A percentile compares a stretch with the other conserved stretches of the same genome.
Conservation (phyloP, 495 filamentous ascomycete genomes). For the Aspergillus sparsus region DNA sequence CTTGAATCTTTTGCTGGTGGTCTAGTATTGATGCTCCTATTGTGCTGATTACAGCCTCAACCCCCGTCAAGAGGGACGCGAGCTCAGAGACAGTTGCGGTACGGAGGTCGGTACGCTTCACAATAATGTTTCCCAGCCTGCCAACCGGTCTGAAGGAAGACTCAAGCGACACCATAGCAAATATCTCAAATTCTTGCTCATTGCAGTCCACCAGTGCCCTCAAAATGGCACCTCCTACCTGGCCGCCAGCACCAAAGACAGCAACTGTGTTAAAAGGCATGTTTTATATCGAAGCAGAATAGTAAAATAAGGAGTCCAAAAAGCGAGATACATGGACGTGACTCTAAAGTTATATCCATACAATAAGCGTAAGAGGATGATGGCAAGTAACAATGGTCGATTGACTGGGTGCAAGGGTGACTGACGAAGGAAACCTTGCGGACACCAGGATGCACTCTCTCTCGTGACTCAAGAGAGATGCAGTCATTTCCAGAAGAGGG, state of each 20-base stretch:
- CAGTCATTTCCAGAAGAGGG: too few relatives aligned
- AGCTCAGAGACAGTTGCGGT: not conserved
- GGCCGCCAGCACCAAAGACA: not conserved
- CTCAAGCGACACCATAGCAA: not conserved
- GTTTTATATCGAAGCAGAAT: not conserved
- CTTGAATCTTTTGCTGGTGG: slow-evolving; percentile 5
- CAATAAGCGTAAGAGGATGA: too few relatives aligned
- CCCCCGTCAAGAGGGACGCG: not conserved
- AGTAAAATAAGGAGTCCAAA: not conserved
- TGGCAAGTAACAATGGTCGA: too few relatives aligned
- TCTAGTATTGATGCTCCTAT: slow-evolving; percentile 2
- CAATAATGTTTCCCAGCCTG: not conserved
- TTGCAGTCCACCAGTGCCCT: not conserved
- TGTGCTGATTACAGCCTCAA: slow-evolving; percentile 10
- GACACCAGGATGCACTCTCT: too few relatives aligned
- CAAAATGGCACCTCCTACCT: not conserved
- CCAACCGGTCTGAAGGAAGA: not conserved
- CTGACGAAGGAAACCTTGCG: too few relatives aligned
- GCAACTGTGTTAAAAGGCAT: not conserved
- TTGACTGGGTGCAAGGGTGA: too few relatives aligned
- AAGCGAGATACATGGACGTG: not conserved
- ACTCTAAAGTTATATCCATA: too few relatives aligned
- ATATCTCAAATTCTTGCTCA: not conserved
- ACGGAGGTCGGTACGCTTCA: not conserved
- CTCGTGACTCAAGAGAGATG: too few relatives aligned